phyloP scores from a whole-genome alignment of 1,284 basidiomycete species.

The Naganishia liquefaciens region DNA sequence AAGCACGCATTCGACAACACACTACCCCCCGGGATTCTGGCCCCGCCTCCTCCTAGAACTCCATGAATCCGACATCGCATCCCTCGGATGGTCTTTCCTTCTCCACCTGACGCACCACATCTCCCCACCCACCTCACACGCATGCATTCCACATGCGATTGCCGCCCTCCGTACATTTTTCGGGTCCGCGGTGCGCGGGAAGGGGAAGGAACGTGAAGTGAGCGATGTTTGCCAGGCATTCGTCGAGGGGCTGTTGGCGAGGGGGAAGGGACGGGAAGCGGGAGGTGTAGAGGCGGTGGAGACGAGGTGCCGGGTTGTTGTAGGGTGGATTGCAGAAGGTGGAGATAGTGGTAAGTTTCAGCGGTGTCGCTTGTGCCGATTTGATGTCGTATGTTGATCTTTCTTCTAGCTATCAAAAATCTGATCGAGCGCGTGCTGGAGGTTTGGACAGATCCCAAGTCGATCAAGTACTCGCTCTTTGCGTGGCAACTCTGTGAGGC shows the following conservation, averaged over 20 bases:
- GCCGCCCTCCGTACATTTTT: constrained; percentile 7
- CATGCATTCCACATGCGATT: constrained; percentile 1
- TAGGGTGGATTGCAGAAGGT: constrained; percentile 40
- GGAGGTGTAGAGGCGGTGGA: constrained; percentile 23
- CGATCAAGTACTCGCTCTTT: constrained; percentile 51
- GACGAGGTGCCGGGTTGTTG: constrained; percentile 39
- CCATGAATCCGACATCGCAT: constrained; percentile 53
- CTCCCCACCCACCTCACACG: neutral
- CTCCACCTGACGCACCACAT: constrained; percentile 46
- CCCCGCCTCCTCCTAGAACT: constrained; percentile 67
- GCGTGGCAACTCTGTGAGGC: constrained; percentile 48
- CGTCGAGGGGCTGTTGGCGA: constrained; percentile 7
- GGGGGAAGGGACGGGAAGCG: constrained; percentile 14
- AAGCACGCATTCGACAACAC: constrained; percentile 55
- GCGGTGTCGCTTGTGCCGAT: neutral
- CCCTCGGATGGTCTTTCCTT: constrained; percentile 54
- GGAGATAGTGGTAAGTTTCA: constrained; percentile 34
- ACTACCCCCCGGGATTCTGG: constrained; percentile 58
- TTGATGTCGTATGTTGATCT: neutral
- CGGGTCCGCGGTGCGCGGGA: neutral
- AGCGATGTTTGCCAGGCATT: constrained; percentile 8
- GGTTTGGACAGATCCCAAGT: constrained; percentile 52
- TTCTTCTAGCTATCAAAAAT: constrained; percentile 54
- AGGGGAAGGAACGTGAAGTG: constrained; percentile 1
- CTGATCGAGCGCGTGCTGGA: constrained; percentile 47